phyloP scores from a whole-genome alignment of 352 stramenopile genomes.

The Globisporangium canariense region DNA sequence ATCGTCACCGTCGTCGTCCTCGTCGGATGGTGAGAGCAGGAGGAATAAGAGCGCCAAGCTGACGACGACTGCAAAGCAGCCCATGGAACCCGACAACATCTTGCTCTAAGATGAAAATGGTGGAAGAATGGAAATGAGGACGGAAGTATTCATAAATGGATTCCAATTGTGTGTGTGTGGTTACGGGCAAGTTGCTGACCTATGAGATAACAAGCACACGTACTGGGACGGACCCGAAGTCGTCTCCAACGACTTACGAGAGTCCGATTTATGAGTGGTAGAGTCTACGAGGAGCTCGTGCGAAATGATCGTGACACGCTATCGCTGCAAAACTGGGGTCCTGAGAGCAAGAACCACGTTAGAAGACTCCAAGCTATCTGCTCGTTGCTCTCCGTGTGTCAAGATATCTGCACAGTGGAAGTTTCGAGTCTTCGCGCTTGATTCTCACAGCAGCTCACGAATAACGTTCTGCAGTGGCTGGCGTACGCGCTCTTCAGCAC shows the following conservation, averaged over 20 bases:
- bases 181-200: too few relatives aligned
- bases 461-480: not conserved
- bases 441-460: not conserved
- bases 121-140: not conserved
- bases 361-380: not conserved
- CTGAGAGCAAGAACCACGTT: not conserved
- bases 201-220: too few relatives aligned
- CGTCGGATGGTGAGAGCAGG: not conserved
- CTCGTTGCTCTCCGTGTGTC: not conserved
- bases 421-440: not conserved
- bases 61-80: not conserved
- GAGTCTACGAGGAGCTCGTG: not conserved
- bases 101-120: not conserved
- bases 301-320: not conserved
- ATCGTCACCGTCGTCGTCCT: conserved; percentile 2
- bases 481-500: not conserved
- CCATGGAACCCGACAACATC: not conserved
- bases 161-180: not conserved
- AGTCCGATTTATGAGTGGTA: too few relatives aligned
- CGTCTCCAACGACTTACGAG: too few relatives aligned
- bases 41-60: not conserved
- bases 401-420: not conserved
- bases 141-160: conserved; percentile 6
- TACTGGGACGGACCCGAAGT: too few relatives aligned
- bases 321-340: not conserved